Evolutionary conservation across 2,329 filamentous ascomycete genomes (phyloP), one percentile per base, ranked within the genome.

Genomic region (Aspergillus phoenicis): DNA sequence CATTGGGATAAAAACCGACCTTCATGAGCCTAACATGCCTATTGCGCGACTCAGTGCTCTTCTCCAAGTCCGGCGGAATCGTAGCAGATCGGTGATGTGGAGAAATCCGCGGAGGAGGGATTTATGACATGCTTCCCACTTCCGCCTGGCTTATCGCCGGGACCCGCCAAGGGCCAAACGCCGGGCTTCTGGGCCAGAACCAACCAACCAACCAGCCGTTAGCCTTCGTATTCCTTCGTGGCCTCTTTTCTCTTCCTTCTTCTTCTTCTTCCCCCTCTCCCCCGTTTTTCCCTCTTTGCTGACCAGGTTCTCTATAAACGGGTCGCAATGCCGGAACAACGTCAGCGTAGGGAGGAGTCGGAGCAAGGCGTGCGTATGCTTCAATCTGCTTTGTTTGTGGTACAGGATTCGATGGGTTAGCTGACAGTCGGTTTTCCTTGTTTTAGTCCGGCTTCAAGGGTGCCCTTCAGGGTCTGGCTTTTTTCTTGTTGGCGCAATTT

Each of bases 401-500:
- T 36, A 54, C 22, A 47, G 53, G n/a, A 30, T 48, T 45, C 15
- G 41, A 39, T 59, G 20, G 20, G 57, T 60, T 63, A 52, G 60
- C 68, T 74, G 61, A 73, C 69, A 41, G 57, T 58, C 52, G 13
- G 28, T 38, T 43, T 59, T 49, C 15, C 20, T 52, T 43, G n/a
- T 24, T 66, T 52, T 67, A 81, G 80, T 77, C 74, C 62, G 70
- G 73, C 66, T 68, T 80, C 61, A 76, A 76, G 65, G 70, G 81
- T 28, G 73, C 80, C 59, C 69, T 84, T 60, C 85, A 88, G 73
- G 84, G 82, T 63, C 71, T 88, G 49, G 83, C 78, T 69, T 82
- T 89, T 65, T 88, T 88, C 74, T 71, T 87, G 65, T 76, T 85
- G 58, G 79, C 83, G 52, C 86, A 89, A 68, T 85, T 83, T 65